These are phyloP conservation scores for Rhodamnia argentea DNA, from an alignment of 345 rosid species.

Conservation along the genomic window DNA sequence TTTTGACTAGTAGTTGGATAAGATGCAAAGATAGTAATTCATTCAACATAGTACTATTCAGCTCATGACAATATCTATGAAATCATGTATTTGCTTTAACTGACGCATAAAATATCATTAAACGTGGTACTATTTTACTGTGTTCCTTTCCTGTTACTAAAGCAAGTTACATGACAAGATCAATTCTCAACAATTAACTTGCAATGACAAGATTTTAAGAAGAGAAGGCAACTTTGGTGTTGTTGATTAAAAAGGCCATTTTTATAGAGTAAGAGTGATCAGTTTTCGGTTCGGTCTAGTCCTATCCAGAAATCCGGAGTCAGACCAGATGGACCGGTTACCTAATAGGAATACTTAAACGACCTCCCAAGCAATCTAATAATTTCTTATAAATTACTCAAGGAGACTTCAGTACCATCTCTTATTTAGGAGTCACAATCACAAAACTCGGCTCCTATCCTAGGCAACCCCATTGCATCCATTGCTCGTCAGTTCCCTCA, in stretches of 20 bases:
- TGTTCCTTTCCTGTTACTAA: not conserved
- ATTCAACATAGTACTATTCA: not conserved
- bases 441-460: not conserved
- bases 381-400: not conserved
- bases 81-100: not conserved
- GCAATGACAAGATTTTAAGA: not conserved
- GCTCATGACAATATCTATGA: not conserved
- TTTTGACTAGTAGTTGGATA: not conserved
- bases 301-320: too few species aligned
- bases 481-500: slow-evolving; percentile 39
- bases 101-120: not conserved
- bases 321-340: too few species aligned
- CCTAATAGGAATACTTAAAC: not conserved
- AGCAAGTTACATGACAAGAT: not conserved
- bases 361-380: fast-evolving
- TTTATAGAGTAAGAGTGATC: not conserved
- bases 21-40: not conserved
- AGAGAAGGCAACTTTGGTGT: not conserved
- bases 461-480: not conserved
- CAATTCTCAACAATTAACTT: not conserved
- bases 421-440: not conserved
- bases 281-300: too few species aligned
- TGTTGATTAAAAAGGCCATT: not conserved
- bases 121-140: not conserved
- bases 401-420: not conserved